Conservation (phyloP, 2,329 filamentous ascomycete genomes). For the Fusarium sp. region DNA sequence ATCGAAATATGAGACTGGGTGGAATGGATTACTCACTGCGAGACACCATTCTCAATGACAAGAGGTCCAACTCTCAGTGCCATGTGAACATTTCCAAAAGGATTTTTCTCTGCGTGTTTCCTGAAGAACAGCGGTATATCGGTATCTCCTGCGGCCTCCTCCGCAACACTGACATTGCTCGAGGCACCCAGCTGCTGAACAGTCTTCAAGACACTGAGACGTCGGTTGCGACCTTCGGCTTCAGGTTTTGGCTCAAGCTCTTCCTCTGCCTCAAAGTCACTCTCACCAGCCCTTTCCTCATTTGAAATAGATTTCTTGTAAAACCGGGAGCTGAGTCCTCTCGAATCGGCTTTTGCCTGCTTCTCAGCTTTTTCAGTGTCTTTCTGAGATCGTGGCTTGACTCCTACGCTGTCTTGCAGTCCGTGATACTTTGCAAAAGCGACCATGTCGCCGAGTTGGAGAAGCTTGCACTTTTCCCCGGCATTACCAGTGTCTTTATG, state of each 20-base stretch:
- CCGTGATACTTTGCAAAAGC: conserved; percentile 34
- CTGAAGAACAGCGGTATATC: conserved; percentile 49
- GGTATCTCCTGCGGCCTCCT: conserved; percentile 32
- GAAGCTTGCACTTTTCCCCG: conserved; percentile 13
- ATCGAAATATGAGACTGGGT: fast-evolving
- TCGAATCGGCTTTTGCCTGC: not conserved
- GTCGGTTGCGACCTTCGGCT: not conserved
- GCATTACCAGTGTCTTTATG: not conserved
- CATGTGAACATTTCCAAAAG: conserved; percentile 55
- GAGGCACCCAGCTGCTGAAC: conserved; percentile 16
- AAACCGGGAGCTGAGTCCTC: not conserved
- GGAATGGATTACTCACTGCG: conserved; percentile 46
- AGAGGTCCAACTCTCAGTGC: conserved; percentile 54
- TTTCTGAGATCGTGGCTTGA: conserved; percentile 9
- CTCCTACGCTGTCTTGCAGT: conserved; percentile 28
- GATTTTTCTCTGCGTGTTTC: conserved; percentile 48
- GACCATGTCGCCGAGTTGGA: conserved; percentile 25
- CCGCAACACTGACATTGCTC: conserved; percentile 22
- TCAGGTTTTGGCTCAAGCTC: not conserved
- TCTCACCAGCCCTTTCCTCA: not conserved
- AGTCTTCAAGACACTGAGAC: conserved; percentile 22
- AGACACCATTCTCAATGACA: conserved; percentile 54
- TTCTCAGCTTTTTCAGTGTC: not conserved
- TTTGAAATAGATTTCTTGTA: not conserved
- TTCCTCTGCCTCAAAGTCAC: conserved; percentile 19